These are phyloP conservation scores for Saccharomycopsis sp. DNA, from an alignment of 805 yeast species.

Conservation along the genomic window DNA sequence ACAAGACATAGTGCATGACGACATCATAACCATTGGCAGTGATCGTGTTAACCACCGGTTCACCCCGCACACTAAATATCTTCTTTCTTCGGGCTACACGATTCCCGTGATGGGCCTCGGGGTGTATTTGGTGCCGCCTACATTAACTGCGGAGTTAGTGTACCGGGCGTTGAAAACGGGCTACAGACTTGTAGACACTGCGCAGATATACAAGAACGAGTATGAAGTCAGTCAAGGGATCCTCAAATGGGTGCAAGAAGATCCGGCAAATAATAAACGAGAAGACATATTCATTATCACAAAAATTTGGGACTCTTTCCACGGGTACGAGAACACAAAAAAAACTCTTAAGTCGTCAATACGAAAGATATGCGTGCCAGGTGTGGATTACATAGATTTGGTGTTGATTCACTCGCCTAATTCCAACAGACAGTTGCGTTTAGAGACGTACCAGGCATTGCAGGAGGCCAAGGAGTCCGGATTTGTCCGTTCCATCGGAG, in stretches of 20 bases:
- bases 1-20: neutral
- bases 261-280: constrained; percentile 13
- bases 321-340: constrained; percentile 16
- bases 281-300: constrained; percentile 16
- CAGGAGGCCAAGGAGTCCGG: constrained; percentile 50
- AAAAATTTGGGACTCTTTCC: constrained; percentile 20
- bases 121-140: constrained; percentile 19
- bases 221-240: constrained; percentile 17
- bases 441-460: constrained; percentile 48
- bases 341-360: constrained; percentile 12
- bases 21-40: neutral
- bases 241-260: constrained; percentile 16
- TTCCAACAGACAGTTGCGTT: constrained; percentile 25
- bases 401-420: constrained; percentile 23
- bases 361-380: constrained; percentile 19
- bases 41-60: neutral
- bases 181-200: constrained; percentile 19
- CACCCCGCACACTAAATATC: constrained; percentile 4
- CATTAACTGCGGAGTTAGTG: constrained; percentile 13
- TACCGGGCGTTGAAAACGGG: constrained; percentile 19
- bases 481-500: constrained; percentile 48
- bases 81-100: constrained; percentile 2
- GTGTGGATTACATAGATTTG: constrained; percentile 23
- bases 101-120: constrained; percentile 19
- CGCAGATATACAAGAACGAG: constrained; percentile 21